A percentile compares a stretch with the other conserved stretches of the same genome.
Conservation (phyloP, 2,329 filamentous ascomycete species). For the Didymella keratinophila region DNA sequence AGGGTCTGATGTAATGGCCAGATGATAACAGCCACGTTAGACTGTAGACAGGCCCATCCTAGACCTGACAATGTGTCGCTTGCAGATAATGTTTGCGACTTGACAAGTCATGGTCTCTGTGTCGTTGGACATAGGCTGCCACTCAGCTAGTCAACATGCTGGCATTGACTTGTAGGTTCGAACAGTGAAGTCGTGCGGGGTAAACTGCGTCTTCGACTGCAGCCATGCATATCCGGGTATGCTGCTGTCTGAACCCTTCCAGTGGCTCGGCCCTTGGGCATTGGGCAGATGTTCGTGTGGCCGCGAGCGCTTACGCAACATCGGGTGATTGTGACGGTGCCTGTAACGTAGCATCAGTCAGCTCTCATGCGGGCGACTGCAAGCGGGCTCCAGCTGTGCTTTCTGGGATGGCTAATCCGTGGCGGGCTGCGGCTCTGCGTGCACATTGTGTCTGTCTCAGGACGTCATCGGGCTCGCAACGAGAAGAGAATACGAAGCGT, state of each 20-base stretch:
- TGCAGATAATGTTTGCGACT: not conserved
- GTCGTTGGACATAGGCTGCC: not conserved
- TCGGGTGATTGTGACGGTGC: not conserved
- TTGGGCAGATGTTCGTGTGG: constrained; percentile 23
- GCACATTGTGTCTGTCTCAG: not conserved
- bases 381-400: not conserved
- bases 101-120: not conserved
- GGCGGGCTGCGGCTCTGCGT: not conserved
- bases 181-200: not conserved
- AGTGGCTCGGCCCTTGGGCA: constrained; percentile 23
- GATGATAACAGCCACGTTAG: not conserved
- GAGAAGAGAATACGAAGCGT: not conserved
- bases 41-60: not conserved
- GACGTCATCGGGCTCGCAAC: constrained; percentile 1
- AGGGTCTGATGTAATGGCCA: not conserved
- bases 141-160: no score
- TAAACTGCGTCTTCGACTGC: not conserved
- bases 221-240: not conserved
- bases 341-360: not conserved
- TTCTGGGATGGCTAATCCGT: not conserved
- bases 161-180: not conserved
- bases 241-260: constrained; percentile 5
- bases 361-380: not conserved
- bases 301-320: constrained; percentile 10
- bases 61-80: not conserved